phyloP scores from a whole-genome alignment of 2,329 filamentous ascomycete genomes.

The Metarhizium rileyi region DNA sequence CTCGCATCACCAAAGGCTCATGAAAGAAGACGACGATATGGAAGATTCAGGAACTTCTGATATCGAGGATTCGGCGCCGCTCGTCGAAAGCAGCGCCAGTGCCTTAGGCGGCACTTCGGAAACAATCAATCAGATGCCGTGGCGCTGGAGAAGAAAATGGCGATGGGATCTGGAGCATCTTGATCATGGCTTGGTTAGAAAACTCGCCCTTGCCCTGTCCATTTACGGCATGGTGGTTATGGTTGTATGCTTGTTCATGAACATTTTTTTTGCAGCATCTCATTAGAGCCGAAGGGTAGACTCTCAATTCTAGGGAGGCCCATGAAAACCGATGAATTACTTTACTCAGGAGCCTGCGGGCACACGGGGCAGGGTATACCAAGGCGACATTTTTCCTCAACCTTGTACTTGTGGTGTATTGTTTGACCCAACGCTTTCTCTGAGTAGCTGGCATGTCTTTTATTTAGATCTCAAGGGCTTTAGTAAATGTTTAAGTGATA shows the following conservation, averaged over 20 bases:
- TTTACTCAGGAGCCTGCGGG: conserved; percentile 2
- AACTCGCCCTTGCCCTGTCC: conserved; percentile 63
- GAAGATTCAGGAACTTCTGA: conserved; percentile 45
- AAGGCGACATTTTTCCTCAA: neutral
- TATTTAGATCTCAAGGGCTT: conserved; percentile 7
- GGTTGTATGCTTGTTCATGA: conserved; percentile 77
- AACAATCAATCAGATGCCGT: conserved; percentile 22
- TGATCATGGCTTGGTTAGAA: conserved; percentile 56
- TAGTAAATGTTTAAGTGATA: neutral
- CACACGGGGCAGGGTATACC: neutral
- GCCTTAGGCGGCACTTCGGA: conserved; percentile 30
- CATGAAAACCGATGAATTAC: conserved; percentile 1
- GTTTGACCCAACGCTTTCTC: neutral
- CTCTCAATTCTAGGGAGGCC: neutral
- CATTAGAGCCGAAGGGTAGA: conserved; percentile 34
- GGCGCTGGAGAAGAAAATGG: conserved; percentile 47
- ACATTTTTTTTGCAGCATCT: conserved; percentile 65
- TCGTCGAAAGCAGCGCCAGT: conserved; percentile 37
- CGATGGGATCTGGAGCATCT: conserved; percentile 53
- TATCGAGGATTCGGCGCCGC: conserved; percentile 34
- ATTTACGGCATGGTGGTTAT: conserved; percentile 84
- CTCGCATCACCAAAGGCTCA: conserved; percentile 70
- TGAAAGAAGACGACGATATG: conserved; percentile 89
- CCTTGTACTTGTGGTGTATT: neutral
- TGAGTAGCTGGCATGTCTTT: neutral